Percentiles rank a stretch among this genome's conserved stretches.
Evolutionary conservation across 2,329 filamentous ascomycete species (phyloP).

Genomic region (Arthrobotrys sphaeroides): DNA sequence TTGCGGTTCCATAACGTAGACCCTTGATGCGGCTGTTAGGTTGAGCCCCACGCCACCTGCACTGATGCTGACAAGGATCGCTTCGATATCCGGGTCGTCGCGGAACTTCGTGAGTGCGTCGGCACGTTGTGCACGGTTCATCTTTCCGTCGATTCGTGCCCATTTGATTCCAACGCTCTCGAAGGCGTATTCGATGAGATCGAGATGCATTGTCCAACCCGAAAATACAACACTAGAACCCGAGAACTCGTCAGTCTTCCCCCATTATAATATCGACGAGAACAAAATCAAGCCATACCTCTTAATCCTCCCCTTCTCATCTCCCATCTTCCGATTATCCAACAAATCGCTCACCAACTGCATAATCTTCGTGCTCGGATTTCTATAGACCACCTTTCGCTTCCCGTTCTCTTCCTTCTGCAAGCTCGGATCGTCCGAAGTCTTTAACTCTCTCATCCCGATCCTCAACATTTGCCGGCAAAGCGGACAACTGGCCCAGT

Average conservation of each 20-base stretch:
- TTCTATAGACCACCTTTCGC: slow-evolving; percentile 76
- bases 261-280: slow-evolving; percentile 78
- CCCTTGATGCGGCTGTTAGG: slow-evolving; percentile 68
- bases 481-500: slow-evolving; percentile 68
- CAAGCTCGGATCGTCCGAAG: slow-evolving; percentile 63
- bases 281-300: slow-evolving; percentile 67
- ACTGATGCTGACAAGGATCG: slow-evolving; percentile 59
- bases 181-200: slow-evolving; percentile 52
- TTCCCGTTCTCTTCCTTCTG: slow-evolving; percentile 62
- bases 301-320: slow-evolving; percentile 78
- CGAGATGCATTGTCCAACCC: slow-evolving; percentile 57
- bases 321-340: slow-evolving; percentile 71
- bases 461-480: slow-evolving; percentile 73
- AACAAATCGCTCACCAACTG: slow-evolving; percentile 80
- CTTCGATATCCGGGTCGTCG: slow-evolving; percentile 54
- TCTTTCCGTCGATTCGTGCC: slow-evolving; percentile 58
- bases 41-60: slow-evolving; percentile 59
- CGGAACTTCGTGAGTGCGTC: slow-evolving; percentile 57
- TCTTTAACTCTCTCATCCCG: slow-evolving; percentile 74
- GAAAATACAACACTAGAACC: slow-evolving; percentile 60
- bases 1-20: slow-evolving; percentile 98
- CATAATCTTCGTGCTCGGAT: slow-evolving; percentile 90
- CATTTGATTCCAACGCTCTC: slow-evolving; percentile 58
- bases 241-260: slow-evolving; percentile 76
- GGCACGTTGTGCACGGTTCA: slow-evolving; percentile 54